Evolutionary conservation across 2,329 filamentous ascomycete species (phyloP).

Genomic region (Xylaria multiplex): DNA sequence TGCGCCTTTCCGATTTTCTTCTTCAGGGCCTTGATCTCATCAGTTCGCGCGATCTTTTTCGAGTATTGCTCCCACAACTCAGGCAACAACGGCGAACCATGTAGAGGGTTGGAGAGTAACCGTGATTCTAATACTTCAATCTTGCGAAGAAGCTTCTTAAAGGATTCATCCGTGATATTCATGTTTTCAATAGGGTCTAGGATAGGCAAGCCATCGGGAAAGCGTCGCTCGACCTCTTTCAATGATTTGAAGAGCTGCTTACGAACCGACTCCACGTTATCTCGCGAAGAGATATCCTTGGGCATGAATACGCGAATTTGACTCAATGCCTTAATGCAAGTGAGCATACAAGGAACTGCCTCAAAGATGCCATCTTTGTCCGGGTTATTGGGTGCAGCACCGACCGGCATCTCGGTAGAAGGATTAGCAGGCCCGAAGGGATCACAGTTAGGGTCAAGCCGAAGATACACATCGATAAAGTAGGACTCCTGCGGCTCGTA

Average conservation of each 20-base stretch:
- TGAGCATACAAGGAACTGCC: constrained; percentile 85
- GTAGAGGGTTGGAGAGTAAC: constrained; percentile 86
- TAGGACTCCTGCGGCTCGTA: constrained; percentile 79
- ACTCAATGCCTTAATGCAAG: constrained; percentile 84
- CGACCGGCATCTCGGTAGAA: constrained; percentile 65
- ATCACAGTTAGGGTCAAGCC: constrained; percentile 62
- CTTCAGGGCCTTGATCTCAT: constrained; percentile 87
- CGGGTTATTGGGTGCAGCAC: constrained; percentile 69
- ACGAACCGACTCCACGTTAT: constrained; percentile 74
- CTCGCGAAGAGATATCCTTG: constrained; percentile 73
- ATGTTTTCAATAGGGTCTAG: constrained; percentile 97
- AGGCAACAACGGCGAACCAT: constrained; percentile 85
- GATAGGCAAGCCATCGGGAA: constrained; percentile 89
- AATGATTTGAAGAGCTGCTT: constrained; percentile 75
- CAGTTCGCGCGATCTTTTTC: constrained; percentile 77
- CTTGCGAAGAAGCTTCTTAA: constrained; percentile 93
- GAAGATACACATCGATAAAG: constrained; percentile 83
- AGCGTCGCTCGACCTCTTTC: constrained; percentile 83
- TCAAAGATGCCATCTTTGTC: constrained; percentile 78
- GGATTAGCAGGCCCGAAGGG: constrained; percentile 55
- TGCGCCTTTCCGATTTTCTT: constrained; percentile 86
- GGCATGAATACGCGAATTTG: constrained; percentile 87
- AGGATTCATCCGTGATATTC: constrained; percentile 89
- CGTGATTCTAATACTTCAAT: constrained; percentile 96
- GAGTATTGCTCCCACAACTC: constrained; percentile 89